These are phyloP conservation scores for Pseudogymnoascus sp. DNA, from an alignment of 2,329 filamentous ascomycete species.

Conservation along the genomic window DNA sequence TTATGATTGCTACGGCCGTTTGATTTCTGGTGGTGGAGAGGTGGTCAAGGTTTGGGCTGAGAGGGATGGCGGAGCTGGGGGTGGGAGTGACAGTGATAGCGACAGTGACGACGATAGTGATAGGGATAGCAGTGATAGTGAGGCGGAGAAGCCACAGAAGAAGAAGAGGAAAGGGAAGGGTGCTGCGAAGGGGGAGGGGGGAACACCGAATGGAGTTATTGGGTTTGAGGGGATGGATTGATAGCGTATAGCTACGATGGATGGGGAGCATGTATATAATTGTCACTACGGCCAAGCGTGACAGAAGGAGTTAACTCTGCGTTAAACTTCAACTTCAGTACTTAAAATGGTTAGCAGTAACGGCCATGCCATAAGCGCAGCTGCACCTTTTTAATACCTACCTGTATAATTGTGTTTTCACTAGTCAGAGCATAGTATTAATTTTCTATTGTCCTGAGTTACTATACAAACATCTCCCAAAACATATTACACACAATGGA, in stretches of 20 bases:
- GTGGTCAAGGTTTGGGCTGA: constrained; percentile 87
- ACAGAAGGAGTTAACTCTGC: background rate
- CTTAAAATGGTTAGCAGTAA: too few relatives aligned
- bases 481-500: too few relatives aligned
- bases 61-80: constrained; percentile 34
- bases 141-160: constrained; percentile 21
- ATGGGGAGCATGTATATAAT: background rate
- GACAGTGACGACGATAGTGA: constrained; percentile 20
- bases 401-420: too few relatives aligned
- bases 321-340: too few relatives aligned
- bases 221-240: constrained; percentile 26
- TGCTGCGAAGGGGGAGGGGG: constrained; percentile 22
- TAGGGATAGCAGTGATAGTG: constrained; percentile 21
- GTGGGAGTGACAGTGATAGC: constrained; percentile 13
- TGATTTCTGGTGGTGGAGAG: constrained; percentile 83
- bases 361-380: too few relatives aligned
- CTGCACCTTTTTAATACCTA: too few relatives aligned
- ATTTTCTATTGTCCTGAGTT: too few relatives aligned
- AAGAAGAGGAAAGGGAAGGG: constrained; percentile 26
- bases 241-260: background rate
- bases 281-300: background rate
- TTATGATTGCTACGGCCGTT: constrained; percentile 76
- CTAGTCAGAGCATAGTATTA: too few relatives aligned
- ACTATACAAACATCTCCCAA: too few relatives aligned
- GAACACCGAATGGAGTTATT: constrained; percentile 22